Conservation (phyloP, 768 basidiomycete genomes). For the Gymnopilus junonius region DNA sequence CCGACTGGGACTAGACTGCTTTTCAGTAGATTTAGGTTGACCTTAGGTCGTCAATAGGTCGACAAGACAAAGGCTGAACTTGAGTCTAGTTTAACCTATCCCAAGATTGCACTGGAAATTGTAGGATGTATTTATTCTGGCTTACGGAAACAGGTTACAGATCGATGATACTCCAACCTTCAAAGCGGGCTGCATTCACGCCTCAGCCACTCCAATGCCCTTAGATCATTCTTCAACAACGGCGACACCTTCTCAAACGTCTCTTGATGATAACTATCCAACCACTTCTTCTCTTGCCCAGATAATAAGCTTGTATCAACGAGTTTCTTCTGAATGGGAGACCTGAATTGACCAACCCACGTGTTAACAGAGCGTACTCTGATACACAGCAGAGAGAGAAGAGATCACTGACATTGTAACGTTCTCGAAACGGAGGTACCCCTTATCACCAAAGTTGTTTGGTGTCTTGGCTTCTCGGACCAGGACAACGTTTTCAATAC, state of each 20-base stretch:
- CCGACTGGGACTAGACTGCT: no score
- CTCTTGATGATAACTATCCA: slow-evolving; percentile 84
- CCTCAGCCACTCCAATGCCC: slow-evolving; percentile 66
- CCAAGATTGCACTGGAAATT: no score
- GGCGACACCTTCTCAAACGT: slow-evolving; percentile 75
- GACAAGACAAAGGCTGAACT: no score
- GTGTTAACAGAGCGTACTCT: not conserved
- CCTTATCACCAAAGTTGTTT: slow-evolving; percentile 82
- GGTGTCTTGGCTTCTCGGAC: slow-evolving; percentile 72
- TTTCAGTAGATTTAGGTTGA: no score
- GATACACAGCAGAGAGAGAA: not conserved
- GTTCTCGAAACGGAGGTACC: slow-evolving; percentile 83
- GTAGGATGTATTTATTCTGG: no score
- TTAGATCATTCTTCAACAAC: slow-evolving; percentile 61
- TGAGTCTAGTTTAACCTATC: no score
- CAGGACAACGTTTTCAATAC: slow-evolving; percentile 89
- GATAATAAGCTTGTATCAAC: slow-evolving; percentile 67
- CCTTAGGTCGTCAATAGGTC: no score
- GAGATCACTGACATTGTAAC: slow-evolving; percentile 75
- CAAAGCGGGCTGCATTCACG: slow-evolving; percentile 56
- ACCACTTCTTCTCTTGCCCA: slow-evolving; percentile 73
- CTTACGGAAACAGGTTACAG: not conserved
- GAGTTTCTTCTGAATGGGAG: slow-evolving; percentile 87
- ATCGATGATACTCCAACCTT: not conserved
- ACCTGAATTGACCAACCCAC: slow-evolving; percentile 47